Conservation (phyloP, 2,329 filamentous ascomycete genomes). For the Ambrosiella xylebori region DNA sequence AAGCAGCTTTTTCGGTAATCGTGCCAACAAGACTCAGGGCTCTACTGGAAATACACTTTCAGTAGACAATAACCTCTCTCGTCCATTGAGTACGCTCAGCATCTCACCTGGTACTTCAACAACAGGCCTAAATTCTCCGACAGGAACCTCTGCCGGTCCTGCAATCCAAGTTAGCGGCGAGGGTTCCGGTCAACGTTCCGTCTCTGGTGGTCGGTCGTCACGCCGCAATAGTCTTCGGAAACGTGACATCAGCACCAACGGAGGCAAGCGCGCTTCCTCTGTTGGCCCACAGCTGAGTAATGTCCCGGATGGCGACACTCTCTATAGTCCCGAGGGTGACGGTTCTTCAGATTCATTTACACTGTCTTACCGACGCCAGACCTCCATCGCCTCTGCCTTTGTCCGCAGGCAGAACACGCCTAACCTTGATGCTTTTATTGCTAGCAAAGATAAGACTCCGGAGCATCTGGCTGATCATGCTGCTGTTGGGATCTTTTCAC, state of each 20-base stretch:
- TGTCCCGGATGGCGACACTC: slow-evolving; percentile 32
- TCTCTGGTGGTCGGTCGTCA: slow-evolving; percentile 8
- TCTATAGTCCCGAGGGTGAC: slow-evolving; percentile 32
- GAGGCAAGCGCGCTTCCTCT: slow-evolving; percentile 27
- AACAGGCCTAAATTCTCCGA: slow-evolving; percentile 23
- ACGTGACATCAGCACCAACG: slow-evolving; percentile 20
- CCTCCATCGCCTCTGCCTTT: slow-evolving; percentile 25
- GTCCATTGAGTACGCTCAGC: slow-evolving; percentile 20
- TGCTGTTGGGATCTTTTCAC: slow-evolving; percentile 26
- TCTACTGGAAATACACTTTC: slow-evolving; percentile 5
- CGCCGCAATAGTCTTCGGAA: slow-evolving; percentile 13
- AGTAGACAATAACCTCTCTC: background rate
- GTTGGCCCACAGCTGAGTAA: slow-evolving; percentile 26
- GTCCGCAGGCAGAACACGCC: slow-evolving; percentile 27
- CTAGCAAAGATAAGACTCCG: slow-evolving; percentile 24
- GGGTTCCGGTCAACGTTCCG: background rate
- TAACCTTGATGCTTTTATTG: slow-evolving; percentile 29
- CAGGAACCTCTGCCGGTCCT: slow-evolving; percentile 19
- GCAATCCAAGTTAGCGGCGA: slow-evolving; percentile 10
- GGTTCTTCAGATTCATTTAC: slow-evolving; percentile 28
- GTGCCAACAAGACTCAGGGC: slow-evolving; percentile 5
- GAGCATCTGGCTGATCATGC: slow-evolving; percentile 24
- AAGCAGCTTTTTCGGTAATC: slow-evolving; percentile 60
- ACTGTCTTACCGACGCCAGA: slow-evolving; percentile 24
- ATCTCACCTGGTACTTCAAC: slow-evolving; percentile 28